Base-by-base conservation (phyloP, 2,329 filamentous ascomycete genomes). In the Chaetomium strumarium region DNA sequence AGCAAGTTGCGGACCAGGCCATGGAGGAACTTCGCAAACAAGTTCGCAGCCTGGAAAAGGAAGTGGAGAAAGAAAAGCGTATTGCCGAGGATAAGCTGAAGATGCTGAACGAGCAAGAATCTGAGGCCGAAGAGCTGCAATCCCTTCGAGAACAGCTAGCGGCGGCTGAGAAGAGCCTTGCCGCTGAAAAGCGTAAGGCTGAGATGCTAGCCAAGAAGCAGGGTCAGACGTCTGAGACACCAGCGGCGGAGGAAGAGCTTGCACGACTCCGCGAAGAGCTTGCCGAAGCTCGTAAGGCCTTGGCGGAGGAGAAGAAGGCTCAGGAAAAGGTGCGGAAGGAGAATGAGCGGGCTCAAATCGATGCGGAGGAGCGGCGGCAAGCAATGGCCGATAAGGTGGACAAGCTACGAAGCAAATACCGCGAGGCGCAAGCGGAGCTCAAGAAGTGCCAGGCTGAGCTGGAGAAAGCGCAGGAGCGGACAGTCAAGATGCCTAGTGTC, bases 341-440 rank as follows among this genome's bases (percentile, higher is more conserved):
- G 40, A 66, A 69, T 43, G 76, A 81, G 49, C 79, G 80, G 56
- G 77, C 79, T 13, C 67, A 81, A 8, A 72, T 76, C 3, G 83
- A 86, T 56, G 79, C 79, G 43, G 80, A 86, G 41, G 76, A 76
- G 7, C 78, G 84, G 57, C 82, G 79, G 48, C 76, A 83, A 5
- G 75, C 81, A 12, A 74, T 90, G 1, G 85, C 91, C 58, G 83
- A 84, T 57, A 87, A 86, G 58, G 70, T 93, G 14, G 83, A 82
- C 48, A 80, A 81, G 17, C 78, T 88, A 64, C 83, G 83, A 63
- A 77, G 77, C 51, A 91, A 90, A 67, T 70, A 92, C 17, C 81
- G 81, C 48, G 75, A 80, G 10, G 78, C 81, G 0, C 89, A 90
- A 56, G 81, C 86, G 31, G 84, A 89, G 63, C 77, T 93, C 24